Evolutionary conservation across 805 yeast genomes (phyloP).

Genomic region (Cyberlindnera nakhonratchasimensis): DNA sequence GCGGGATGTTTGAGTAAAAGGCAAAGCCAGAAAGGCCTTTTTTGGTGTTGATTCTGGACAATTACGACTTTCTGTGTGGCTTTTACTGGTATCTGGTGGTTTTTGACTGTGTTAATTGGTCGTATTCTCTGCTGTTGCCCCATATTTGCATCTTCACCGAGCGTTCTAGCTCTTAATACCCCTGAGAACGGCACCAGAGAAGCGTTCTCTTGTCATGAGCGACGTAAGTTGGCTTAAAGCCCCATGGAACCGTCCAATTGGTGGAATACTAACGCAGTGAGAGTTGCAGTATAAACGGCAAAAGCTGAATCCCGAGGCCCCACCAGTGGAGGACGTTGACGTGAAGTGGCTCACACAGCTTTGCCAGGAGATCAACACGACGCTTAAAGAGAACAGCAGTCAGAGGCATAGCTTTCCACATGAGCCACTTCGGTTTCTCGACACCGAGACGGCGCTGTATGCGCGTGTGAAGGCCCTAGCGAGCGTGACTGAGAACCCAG

Average conservation of each 20-base stretch:
- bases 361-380: slow-evolving; percentile 2
- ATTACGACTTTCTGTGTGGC: too few relatives aligned
- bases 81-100: too few relatives aligned
- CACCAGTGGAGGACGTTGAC: background rate
- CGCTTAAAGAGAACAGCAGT: slow-evolving; percentile 8
- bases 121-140: too few relatives aligned
- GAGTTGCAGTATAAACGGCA: slow-evolving; percentile 13
- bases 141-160: too few relatives aligned
- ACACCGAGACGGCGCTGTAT: slow-evolving; percentile 18
- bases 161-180: too few relatives aligned
- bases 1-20: too few relatives aligned
- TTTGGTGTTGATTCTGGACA: too few relatives aligned
- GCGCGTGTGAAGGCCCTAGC: slow-evolving; percentile 19
- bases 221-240: slow-evolving; percentile 3
- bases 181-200: too few relatives aligned
- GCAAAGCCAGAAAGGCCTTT: too few relatives aligned
- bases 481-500: slow-evolving; percentile 16
- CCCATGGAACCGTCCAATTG: background rate
- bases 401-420: slow-evolving; percentile 10
- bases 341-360: slow-evolving; percentile 16
- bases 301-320: slow-evolving; percentile 3
- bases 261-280: background rate
- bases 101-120: too few relatives aligned
- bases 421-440: slow-evolving; percentile 21
- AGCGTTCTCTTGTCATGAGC: background rate